Conservation (phyloP, 1,284 basidiomycete genomes). For the Pseudozyma pruni region DNA sequence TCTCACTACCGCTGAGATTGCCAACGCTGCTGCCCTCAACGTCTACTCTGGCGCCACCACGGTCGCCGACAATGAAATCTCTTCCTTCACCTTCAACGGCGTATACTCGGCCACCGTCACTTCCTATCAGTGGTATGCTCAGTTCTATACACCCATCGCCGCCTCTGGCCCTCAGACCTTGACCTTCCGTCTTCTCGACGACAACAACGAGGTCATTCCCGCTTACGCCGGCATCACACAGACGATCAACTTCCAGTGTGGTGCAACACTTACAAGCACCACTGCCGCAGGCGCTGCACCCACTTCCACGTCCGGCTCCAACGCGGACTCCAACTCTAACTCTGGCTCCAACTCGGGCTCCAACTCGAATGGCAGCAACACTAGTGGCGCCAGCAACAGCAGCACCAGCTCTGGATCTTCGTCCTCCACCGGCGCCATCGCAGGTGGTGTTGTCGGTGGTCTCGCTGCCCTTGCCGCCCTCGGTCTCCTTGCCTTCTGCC, state of each 20-base stretch:
- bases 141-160: constrained; percentile 23
- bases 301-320: constrained; percentile 4
- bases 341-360: constrained; percentile 6
- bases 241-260: constrained; percentile 38
- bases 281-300: constrained; percentile 13
- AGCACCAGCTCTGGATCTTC: constrained; percentile 27
- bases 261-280: constrained; percentile 27
- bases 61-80: constrained; percentile 4
- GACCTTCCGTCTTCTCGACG: constrained; percentile 34
- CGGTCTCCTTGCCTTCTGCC: constrained; percentile 40
- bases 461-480: constrained; percentile 26
- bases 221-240: constrained; percentile 20
- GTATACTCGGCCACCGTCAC: constrained; percentile 17
- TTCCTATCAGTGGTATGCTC: constrained; percentile 21
- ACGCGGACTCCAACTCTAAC: constrained; percentile 2
- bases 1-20: constrained; percentile 22
- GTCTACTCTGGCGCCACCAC: constrained; percentile 17
- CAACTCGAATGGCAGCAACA: constrained; percentile 5
- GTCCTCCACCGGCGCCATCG: constrained; percentile 48
- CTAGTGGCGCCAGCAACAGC: constrained; percentile 8
- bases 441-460: constrained; percentile 52
- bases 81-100: constrained; percentile 21
- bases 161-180: constrained; percentile 23
- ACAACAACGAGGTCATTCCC: constrained; percentile 11
- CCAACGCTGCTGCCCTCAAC: constrained; percentile 11